Evolutionary conservation across 2,329 filamentous ascomycete species (phyloP).

Genomic region (Fusarium abutilonis): DNA sequence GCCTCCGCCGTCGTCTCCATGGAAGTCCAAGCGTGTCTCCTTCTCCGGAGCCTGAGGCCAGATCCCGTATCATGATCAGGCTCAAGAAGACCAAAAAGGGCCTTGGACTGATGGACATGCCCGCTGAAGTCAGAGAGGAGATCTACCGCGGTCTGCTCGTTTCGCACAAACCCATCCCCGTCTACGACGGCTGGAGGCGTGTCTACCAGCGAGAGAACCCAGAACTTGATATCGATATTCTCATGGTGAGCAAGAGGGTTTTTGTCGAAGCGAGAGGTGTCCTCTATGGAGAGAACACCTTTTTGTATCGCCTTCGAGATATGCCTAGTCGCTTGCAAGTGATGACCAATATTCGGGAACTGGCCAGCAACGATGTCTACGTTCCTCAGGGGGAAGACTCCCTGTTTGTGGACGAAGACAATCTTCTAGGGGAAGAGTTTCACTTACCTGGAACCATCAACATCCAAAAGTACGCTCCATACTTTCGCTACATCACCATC

Average conservation of each 20-base stretch:
- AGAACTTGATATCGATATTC: constrained; percentile 50
- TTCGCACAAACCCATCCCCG: constrained; percentile 46
- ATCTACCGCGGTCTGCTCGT: constrained; percentile 50
- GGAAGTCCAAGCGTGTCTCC: not conserved
- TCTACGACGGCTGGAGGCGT: constrained; percentile 49
- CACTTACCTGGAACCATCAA: constrained; percentile 45
- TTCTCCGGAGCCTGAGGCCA: not conserved
- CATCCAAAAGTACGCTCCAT: constrained; percentile 49
- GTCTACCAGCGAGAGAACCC: constrained; percentile 47
- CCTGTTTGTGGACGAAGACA: constrained; percentile 11
- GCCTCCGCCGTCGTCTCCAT: not conserved
- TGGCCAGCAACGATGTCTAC: constrained; percentile 33
- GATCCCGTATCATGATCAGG: not conserved
- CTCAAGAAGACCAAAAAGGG: not conserved
- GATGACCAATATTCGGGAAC: constrained; percentile 23
- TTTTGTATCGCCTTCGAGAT: constrained; percentile 59
- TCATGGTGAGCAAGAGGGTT: constrained; percentile 50
- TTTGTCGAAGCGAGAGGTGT: constrained; percentile 53
- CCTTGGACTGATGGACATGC: constrained; percentile 35
- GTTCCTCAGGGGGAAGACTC: constrained; percentile 3
- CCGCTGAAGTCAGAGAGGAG: constrained; percentile 45
- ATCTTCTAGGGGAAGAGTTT: constrained; percentile 7
- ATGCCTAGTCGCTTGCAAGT: constrained; percentile 20
- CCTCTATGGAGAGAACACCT: constrained; percentile 60
- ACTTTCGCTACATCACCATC: constrained; percentile 56